Evolutionary conservation across 176 grass and related monocot species (phyloP), one percentile per base, ranked within the genome.

Genomic region (Raddia distichophylla): DNA sequence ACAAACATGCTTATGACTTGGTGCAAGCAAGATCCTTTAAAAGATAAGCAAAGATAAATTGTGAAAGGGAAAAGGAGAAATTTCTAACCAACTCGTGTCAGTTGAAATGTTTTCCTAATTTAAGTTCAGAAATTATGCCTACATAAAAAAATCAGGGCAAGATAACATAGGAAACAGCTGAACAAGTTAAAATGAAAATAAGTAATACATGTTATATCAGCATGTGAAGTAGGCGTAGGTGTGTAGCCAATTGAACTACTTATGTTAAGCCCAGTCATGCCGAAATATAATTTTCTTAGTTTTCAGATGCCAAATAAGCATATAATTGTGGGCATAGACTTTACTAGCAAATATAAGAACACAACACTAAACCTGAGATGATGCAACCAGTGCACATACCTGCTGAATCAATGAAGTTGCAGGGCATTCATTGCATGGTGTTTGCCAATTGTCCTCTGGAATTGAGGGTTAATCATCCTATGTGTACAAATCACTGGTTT

Each of bases 331-430:
- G 15, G 45, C 5, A 50, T 20, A 56, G 1, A 60, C 14, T 67
- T 51, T 54, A 3, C 13, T 44, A 77, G 5, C 3, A 43, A 43
- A 5, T 78, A 70, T 32, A 10, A 37, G 14, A 37, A 59, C 45
- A 27, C 27, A 27, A 27, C 27, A 27, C 7, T 57, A 60, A 67
- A 53, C 22, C 6, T 22, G 46, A 2, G 40, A 40, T 37, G 27
- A 71, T 64, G 40, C 8, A 67, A 69, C 49, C 49, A 77, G 9
- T 50, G 10, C 67, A 72, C 53, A 56, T 66, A 86, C 87, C 83
- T 60, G 51, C 60, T 75, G 45, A 70, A 77, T 10, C 12, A 78
- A 56, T 45, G 66, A 4, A 50, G 35, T 60, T 32, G 13, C 14
- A 82, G 27, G 46, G 49, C 56, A 72, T 47, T 60, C 22, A 52